Percentiles rank a stretch among this genome's conserved stretches.
These are phyloP conservation scores for Macrolepiota dolichaula DNA, from an alignment of 768 basidiomycete genomes.

Conservation along the genomic window DNA sequence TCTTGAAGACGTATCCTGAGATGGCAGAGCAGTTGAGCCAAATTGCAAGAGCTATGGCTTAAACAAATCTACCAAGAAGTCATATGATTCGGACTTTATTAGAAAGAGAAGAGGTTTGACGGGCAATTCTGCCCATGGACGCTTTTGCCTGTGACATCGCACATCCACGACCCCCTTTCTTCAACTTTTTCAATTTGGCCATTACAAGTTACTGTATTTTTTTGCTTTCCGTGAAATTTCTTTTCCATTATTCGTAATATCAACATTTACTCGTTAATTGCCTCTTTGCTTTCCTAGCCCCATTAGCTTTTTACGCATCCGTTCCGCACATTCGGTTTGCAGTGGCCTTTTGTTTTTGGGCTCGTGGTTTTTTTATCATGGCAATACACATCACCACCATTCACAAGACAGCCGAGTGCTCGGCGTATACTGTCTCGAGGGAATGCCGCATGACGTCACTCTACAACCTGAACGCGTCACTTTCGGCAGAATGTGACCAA, in stretches of 20 bases:
- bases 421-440: not conserved
- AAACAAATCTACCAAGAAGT: not conserved
- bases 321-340: not conserved
- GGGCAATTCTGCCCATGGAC: not conserved
- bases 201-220: not conserved
- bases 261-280: not conserved
- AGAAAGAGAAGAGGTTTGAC: not conserved
- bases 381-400: slow-evolving; percentile 4
- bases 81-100: not conserved
- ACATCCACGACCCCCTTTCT: not conserved
- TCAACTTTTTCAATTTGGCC: not conserved
- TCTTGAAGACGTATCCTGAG: slow-evolving; percentile 79
- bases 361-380: not conserved
- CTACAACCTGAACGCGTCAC: not conserved
- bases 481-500: not conserved
- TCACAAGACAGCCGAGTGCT: not conserved
- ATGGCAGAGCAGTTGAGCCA: slow-evolving; percentile 67
- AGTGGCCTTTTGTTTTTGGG: not conserved
- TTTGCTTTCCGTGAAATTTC: not conserved
- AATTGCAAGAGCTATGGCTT: slow-evolving; percentile 31
- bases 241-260: not conserved
- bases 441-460: not conserved
- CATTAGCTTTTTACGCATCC: not conserved
- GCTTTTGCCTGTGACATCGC: not conserved
- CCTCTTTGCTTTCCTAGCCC: not conserved